phyloP scores from a whole-genome alignment of 495 filamentous ascomycete species.

The Hamigera avellanea region DNA sequence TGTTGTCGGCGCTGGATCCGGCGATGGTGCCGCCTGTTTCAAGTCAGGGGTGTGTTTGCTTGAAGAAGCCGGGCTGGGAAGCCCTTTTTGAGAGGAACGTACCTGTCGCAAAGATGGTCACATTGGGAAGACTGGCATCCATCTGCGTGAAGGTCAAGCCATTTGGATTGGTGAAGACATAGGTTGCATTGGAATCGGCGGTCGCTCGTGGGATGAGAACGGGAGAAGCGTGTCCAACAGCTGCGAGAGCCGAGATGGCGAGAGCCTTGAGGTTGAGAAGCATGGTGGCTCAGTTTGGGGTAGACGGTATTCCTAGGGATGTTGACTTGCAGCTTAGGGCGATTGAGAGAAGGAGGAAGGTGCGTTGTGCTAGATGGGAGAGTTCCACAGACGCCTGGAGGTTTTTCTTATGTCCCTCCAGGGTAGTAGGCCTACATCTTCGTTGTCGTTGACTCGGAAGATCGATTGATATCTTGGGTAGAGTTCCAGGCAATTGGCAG shows the following conservation, averaged over 20 bases:
- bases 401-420: no score
- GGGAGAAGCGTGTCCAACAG: conserved; percentile 16
- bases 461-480: no score
- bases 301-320: no score
- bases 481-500: no score
- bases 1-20: conserved; percentile 25
- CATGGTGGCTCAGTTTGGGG: no score
- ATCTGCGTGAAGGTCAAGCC: conserved; percentile 26
- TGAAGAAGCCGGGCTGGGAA: background rate
- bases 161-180: conserved; percentile 21
- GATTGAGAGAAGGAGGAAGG: no score
- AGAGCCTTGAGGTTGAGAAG: conserved; percentile 10
- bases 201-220: conserved; percentile 12
- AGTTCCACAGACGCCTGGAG: no score
- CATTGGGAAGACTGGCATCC: conserved; percentile 34
- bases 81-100: background rate
- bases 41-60: background rate
- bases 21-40: conserved; percentile 35
- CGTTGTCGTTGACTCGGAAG: no score
- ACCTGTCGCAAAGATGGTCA: conserved; percentile 39
- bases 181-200: conserved; percentile 8
- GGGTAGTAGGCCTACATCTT: no score
- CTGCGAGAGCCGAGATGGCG: conserved; percentile 12
- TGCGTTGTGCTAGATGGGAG: no score
- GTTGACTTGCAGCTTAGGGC: no score